Evolutionary conservation across 2,329 filamentous ascomycete species (phyloP).

Genomic region (Fusarium sp.): DNA sequence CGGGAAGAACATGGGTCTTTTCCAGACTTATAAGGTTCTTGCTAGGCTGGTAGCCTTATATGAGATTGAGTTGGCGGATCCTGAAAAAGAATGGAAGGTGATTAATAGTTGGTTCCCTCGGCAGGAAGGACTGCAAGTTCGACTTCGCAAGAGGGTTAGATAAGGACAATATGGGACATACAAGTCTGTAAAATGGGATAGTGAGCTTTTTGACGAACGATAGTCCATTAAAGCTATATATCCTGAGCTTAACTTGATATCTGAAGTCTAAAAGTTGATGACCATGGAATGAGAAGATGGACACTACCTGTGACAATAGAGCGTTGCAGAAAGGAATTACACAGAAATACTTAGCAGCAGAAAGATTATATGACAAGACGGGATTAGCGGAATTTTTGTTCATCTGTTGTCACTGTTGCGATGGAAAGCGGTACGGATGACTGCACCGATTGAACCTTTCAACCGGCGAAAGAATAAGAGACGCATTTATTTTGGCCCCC

Average conservation of each 20-base stretch:
- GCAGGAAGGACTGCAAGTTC: slow-evolving; percentile 17
- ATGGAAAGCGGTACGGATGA: background rate
- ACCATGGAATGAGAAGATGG: background rate
- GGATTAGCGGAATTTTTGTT: background rate
- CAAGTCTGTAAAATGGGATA: too few species aligned
- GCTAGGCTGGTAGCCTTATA: slow-evolving; percentile 56
- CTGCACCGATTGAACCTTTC: background rate
- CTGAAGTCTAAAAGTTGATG: background rate
- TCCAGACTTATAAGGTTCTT: slow-evolving; percentile 60
- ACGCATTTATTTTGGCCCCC: background rate
- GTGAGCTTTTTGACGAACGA: background rate
- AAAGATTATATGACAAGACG: too few species aligned
- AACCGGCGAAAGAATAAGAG: background rate
- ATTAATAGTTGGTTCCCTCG: slow-evolving; percentile 32
- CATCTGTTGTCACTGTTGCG: background rate
- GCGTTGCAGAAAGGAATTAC: background rate
- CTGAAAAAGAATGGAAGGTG: slow-evolving; percentile 41
- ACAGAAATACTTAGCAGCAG: background rate
- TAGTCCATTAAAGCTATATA: too few species aligned
- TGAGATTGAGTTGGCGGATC: slow-evolving; percentile 45
- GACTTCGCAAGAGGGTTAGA: background rate
- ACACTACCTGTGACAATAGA: background rate
- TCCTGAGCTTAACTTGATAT: too few species aligned
- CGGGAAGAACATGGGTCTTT: slow-evolving; percentile 54
- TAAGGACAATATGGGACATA: background rate